Conservation (phyloP, 345 rosid species). For the Salix viminalis region DNA sequence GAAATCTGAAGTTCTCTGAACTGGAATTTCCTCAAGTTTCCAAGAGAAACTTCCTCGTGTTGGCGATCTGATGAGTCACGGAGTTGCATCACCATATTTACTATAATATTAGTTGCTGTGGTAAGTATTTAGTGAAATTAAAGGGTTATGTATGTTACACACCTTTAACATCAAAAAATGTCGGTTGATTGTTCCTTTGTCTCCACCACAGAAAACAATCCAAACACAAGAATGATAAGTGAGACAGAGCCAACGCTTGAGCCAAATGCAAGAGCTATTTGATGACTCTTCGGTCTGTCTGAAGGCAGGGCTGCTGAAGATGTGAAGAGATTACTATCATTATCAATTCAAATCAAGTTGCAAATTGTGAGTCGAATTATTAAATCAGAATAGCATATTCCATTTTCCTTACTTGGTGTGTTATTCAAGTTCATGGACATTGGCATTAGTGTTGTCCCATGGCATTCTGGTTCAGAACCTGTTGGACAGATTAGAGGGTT, state of each 20-base stretch:
- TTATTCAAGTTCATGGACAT: conserved; percentile 93
- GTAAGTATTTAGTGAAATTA: not conserved
- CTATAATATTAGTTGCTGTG: not conserved
- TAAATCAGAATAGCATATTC: not conserved
- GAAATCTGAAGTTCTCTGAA: conserved; percentile 84
- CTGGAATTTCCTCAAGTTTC: conserved; percentile 83
- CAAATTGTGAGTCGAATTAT: not conserved
- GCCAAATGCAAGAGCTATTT: conserved; percentile 71
- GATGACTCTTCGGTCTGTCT: conserved; percentile 50
- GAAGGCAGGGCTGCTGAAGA: conserved; percentile 38
- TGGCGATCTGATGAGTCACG: conserved; percentile 39
- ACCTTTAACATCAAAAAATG: conserved; percentile 85
- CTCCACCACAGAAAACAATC: conserved; percentile 79
- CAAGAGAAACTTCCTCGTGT: conserved; percentile 76
- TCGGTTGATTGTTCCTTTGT: conserved; percentile 59
- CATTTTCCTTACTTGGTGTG: conserved; percentile 50
- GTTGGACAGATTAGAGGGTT: conserved; percentile 85
- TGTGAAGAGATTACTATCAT: conserved; percentile 14
- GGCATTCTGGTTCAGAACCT: conserved; percentile 87
- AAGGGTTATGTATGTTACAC: conserved; percentile 1
- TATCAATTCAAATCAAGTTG: not conserved
- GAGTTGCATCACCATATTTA: not conserved
- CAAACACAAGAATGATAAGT: conserved; percentile 57
- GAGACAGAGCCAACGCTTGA: conserved; percentile 61
- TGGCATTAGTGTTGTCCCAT: conserved; percentile 73